Evolutionary conservation across 23 red algal species (phyloP), one percentile per base, ranked within the genome.

Genomic region (Gracilaria gracilis): DNA sequence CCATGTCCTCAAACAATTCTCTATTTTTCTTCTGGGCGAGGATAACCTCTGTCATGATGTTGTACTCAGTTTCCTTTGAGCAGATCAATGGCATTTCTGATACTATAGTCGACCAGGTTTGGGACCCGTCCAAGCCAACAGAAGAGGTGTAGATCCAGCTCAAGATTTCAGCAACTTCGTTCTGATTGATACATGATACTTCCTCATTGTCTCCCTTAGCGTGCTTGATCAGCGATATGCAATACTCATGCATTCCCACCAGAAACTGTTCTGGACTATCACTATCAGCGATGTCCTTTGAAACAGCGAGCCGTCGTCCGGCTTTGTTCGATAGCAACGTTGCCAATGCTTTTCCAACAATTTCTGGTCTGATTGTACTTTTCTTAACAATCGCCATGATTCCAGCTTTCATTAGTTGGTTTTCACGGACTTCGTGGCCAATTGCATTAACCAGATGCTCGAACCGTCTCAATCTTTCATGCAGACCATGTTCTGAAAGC

Each of bases 131-230:
- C 14, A 77, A 77, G 27, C 72, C 50, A 14, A 21, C 38, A 48
- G 72, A 77, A 25, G 40, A 25, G n/a, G 72, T 77, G 25, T 77
- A 77, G 25, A 77, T 77, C 72, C 72, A 77, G 72, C 72, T 77
- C 17, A 49, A 32, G 5, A 77, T 28, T 77, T 23, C 11, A 49
- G 72, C 72, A 31, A 77, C 8, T 1, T 51, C 46, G 23, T 50
- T 50, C 46, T 29, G 6, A 34, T 12, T 46, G 27, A 25, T 11
- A 16, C 5, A 16, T 31, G 23, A 4, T 7, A 51, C 12, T 50
- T 50, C 20, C 42, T 77, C 72, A 8, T 31, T 31, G 14, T 77
- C 17, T 34, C 5, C n/a, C 12, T 48, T 49, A 1, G 12, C 38
- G 20, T 25, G 38, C 16, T 20, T 77, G 12, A 77, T 11, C 72